Percentiles rank a stretch among this genome's conserved stretches.
phyloP scores from a whole-genome alignment of 805 yeast species.

The Vanderwaltozyma tropicalis region DNA sequence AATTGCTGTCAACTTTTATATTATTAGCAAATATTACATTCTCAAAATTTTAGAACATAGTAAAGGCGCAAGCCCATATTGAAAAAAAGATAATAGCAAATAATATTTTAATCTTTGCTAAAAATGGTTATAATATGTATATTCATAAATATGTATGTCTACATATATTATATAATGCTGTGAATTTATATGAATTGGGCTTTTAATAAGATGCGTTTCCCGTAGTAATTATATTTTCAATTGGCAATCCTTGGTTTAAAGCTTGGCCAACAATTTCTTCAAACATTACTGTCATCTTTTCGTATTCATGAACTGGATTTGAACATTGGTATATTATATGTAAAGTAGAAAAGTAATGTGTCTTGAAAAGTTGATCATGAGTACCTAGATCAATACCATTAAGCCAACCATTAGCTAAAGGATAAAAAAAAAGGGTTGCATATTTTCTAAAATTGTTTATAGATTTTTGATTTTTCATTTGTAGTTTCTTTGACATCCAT shows the following conservation, averaged over 20 bases:
- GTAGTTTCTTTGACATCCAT: constrained; percentile 30
- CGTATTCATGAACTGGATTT: constrained; percentile 34
- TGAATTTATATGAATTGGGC: neutral
- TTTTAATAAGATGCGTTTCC: neutral
- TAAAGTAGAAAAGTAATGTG: constrained; percentile 42
- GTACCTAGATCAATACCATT: constrained; percentile 46
- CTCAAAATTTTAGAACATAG: too few relatives aligned
- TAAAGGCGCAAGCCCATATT: too few relatives aligned
- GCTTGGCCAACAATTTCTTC: constrained; percentile 20
- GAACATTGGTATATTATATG: constrained; percentile 39
- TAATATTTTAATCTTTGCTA: too few relatives aligned
- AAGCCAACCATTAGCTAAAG: constrained; percentile 44
- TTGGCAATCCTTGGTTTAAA: constrained; percentile 13
- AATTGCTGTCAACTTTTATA: too few relatives aligned
- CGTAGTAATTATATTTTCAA: constrained; percentile 1
- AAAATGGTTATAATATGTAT: too few relatives aligned
- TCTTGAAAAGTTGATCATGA: constrained; percentile 40
- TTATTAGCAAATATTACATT: too few relatives aligned
- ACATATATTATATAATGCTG: too few relatives aligned
- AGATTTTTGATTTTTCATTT: neutral
- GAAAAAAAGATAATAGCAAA: too few relatives aligned
- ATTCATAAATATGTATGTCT: too few relatives aligned
- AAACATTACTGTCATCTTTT: constrained; percentile 27
- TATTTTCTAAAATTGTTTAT: constrained; percentile 28
- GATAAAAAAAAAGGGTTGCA: constrained; percentile 40